A percentile compares a stretch with the other conserved stretches of the same genome.
phyloP scores from a whole-genome alignment of 352 stramenopile species.

The Blastocystis sp. region DNA sequence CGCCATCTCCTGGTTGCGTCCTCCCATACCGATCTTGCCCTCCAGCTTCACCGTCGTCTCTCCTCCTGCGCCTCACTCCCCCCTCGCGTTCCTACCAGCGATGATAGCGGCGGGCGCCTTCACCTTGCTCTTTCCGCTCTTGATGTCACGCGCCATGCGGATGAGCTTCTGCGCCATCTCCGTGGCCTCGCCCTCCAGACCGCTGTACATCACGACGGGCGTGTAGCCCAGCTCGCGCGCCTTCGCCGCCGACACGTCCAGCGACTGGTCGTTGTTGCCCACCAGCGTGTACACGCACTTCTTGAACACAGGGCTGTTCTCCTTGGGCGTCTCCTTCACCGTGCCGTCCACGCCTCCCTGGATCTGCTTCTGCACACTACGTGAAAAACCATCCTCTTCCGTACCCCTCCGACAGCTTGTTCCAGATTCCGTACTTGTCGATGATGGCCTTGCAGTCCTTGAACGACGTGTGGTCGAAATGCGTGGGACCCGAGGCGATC shows the following conservation, averaged over 20 bases:
- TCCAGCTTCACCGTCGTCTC: constrained; percentile 60
- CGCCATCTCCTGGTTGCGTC: constrained; percentile 70
- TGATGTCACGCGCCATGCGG: constrained; percentile 16
- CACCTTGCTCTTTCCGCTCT: constrained; percentile 16
- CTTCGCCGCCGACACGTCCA: constrained; percentile 27
- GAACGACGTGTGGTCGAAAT: constrained; percentile 57
- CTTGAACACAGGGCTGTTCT: constrained; percentile 1
- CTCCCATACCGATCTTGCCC: constrained; percentile 63
- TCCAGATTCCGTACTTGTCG: constrained; percentile 46
- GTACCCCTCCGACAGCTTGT: constrained; percentile 42
- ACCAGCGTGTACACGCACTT: constrained; percentile 49
- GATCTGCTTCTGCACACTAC: constrained; percentile 47
- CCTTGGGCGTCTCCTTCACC: constrained; percentile 38
- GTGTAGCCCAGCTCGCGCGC: constrained; percentile 43
- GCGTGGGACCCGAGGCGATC: constrained; percentile 59
- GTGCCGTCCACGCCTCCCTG: constrained; percentile 42
- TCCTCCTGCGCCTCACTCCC: constrained; percentile 43
- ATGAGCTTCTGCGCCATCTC: constrained; percentile 50
- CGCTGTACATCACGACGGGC: constrained; percentile 53
- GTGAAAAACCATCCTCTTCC: not conserved
- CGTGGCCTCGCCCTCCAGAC: constrained; percentile 48
- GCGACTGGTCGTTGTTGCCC: constrained; percentile 55
- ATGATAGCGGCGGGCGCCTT: constrained; percentile 25
- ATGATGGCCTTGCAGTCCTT: constrained; percentile 57
- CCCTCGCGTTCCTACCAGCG: not conserved